Base-by-base conservation (phyloP, 208 protist species). In the Novymonas esmeraldas region DNA sequence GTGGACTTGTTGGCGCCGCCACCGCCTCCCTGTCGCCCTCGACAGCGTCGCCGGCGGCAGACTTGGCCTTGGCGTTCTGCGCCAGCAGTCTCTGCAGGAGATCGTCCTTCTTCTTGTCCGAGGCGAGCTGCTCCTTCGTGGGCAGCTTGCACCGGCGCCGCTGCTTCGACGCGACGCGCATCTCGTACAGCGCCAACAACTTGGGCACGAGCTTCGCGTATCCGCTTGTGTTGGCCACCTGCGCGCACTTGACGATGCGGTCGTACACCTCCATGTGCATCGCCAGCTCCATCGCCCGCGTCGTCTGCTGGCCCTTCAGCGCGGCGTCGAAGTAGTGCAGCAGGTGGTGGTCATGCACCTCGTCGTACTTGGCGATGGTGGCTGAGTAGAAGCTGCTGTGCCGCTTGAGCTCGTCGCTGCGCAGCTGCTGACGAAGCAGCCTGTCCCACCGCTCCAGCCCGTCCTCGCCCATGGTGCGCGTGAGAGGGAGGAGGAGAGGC, bases 191-290 rank as follows among this genome's bases (percentile, higher is more conserved):
- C n/a, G 72, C 22, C 55, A 94, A 51, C 48, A 96, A 72, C 72
- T 88, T 84, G 14, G 84, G 84, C 39, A 92, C 79, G 41, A 96
- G 81, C 57, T 87, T 78, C 49, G 28, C 64, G 41, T 93, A 76
- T 24, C 86, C 84, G 28, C 64, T 68, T 11, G 36, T 64, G 66
- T 94, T 93, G 18, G 90, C 90, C 56, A 77, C 45, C 54, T 82
- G 67, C 24, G 86, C 88, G 58, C 86, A 93, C 48, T 62, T 57
- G 63, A 89, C 79, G 29, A 96, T 67, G 45, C 87, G 89, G 69
- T 96, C 90, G 45, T 87, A 81, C 31, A 94, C 76, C 69, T 96
- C 85, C 73, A 96, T 76, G 64, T 78, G 67, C 59, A 79, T 90
- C 10, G 90, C 90, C 41, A 96, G 65, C 61, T 96, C 90, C 16